Base-by-base conservation (phyloP, 2,329 filamentous ascomycete genomes). In the Coniella vitis region DNA sequence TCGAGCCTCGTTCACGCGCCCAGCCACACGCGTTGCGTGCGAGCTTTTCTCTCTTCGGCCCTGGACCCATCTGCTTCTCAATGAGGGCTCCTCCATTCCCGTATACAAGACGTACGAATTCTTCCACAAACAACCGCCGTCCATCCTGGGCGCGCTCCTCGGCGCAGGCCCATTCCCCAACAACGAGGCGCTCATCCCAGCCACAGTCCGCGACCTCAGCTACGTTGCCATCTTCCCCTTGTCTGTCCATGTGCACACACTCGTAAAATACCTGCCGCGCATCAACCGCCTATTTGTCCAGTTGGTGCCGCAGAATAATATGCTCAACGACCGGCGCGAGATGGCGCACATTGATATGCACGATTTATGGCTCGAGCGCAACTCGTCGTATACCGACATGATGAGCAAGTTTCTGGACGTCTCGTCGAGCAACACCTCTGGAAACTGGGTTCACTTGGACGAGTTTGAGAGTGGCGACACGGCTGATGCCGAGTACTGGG, bases 61-160 rank as follows among this genome's bases (percentile, higher is more conserved):
- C 2, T 90, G 87, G 86, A 73, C 71, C 0, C 73, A 76, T 16
- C 58, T 89, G 0, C 68, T 77, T 2, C 76, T 89, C 55, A 90
- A 90, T 61, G 86, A 91, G 66, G 84, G 85, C 8, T 87, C 84
- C 0, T 87, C 81, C 4, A 74, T 85, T n/a, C 74, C 75, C 49
- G 83, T 80, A 5, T 90, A 87, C 65, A 75, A 76, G 40, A 81
- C 78, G 4, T 85, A 87, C 61, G 82, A 88, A 57, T 88, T 83
- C 65, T 87, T 84, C 58, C 70, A 82, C 32, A 79, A 80, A 38
- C 70, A 73, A 1, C 75, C 84, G 7, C 83, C 81, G 0, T 81
- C 81, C 13, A 71, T 86, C 48, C 66, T 87, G 1, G 70, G 71
- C 19, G 70, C 74, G 12, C 64, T 81, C 5, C 61, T 78, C 16